Base-by-base conservation (phyloP, 1,284 basidiomycete species). In the Takashimella tepidaria region DNA sequence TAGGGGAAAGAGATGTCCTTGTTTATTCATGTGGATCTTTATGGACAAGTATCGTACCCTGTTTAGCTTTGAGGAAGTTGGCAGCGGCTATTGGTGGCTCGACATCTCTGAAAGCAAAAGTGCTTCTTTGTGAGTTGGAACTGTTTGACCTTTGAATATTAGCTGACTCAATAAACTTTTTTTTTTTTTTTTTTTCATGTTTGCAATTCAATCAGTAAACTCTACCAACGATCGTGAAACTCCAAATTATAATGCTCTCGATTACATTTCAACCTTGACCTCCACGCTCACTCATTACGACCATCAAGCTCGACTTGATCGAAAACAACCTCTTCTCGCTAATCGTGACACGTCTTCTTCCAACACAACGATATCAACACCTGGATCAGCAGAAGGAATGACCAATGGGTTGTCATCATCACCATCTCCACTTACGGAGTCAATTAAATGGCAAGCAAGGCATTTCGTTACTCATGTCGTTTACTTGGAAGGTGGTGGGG, bases 11-110 rank as follows among this genome's bases (percentile, higher is more conserved):
- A 52, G 82, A 87, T 60, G 80, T 88, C 1, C 76, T 97, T 26
- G 84, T 97, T 3, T 96, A 95, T 73, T 92, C 89, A 2, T 93
- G 90, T 70, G 92, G 91, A 1, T 93, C 90, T 0, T 76, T 96
- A 2, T 97, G 89, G 89, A 96, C 92, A 23, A 91, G 89, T 63
- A 89, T 98, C 60, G 84, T 96, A 16, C 93, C 95, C 0, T 96
- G 92, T 70, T 80, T 98, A 16, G 86, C 89, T 0, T 76, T 98
- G 13, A 84, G 85, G 49, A 89, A 89, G 4, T 84, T 98, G 4
- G 91, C 86, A 1, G 77, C 81, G 25, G 82, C 82, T 10, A 93
- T 98, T 56, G 89, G 89, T 5, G 79, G 82, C 41, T 92, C 90
- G 13, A 76, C 77, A 3, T 80, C 81, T 6, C 78, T 97, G 13